A percentile compares a stretch with the other conserved stretches of the same genome.
Evolutionary conservation across 345 rosid species (phyloP).

Genomic region (Mercurialis annua): DNA sequence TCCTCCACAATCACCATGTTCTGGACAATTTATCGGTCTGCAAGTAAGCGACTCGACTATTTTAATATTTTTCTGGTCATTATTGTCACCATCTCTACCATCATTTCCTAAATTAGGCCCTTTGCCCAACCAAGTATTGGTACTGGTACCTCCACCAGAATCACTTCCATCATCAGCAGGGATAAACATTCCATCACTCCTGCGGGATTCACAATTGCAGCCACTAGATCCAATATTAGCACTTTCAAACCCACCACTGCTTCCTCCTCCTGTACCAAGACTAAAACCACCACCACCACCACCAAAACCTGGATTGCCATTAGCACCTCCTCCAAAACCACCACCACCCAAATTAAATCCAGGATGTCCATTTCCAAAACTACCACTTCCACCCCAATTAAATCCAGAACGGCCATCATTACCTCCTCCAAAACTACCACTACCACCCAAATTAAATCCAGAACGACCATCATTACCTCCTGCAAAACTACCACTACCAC

Average conservation of each 20-base stretch:
- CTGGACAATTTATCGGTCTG: conserved; percentile 9
- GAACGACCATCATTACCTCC: neutral
- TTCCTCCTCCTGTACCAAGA: neutral
- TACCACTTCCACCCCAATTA: neutral
- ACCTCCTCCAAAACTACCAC: neutral
- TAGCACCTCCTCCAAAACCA: neutral
- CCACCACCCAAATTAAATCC: neutral
- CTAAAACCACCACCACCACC: neutral
- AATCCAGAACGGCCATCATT: neutral
- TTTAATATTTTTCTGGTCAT: neutral
- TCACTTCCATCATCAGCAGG: too few species aligned
- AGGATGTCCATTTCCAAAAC: neutral
- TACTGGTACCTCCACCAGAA: neutral
- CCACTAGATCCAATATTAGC: neutral
- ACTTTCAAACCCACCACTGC: neutral
- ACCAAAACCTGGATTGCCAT: neutral
- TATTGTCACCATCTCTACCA: neutral
- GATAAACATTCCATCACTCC: neutral
- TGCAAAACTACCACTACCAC: neutral
- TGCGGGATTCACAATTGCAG: neutral
- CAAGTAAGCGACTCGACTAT: neutral
- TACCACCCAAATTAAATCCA: neutral
- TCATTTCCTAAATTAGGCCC: neutral
- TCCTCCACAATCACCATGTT: neutral
- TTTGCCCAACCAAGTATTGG: neutral